Conservation (phyloP, 768 basidiomycete genomes). For the Pleurotus eryngii region DNA sequence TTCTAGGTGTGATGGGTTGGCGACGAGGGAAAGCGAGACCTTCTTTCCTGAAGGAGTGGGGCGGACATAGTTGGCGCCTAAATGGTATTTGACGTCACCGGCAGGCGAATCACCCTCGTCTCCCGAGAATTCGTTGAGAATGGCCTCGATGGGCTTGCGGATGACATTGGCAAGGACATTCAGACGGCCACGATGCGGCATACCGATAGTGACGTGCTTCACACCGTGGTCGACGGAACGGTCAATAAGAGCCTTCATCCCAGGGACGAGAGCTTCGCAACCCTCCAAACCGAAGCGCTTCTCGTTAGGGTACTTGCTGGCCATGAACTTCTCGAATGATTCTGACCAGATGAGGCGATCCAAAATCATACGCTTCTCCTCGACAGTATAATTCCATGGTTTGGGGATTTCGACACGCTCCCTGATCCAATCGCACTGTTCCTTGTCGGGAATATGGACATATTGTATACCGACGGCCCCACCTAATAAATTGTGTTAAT, state of each 20-base stretch:
- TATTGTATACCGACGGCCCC: slow-evolving; percentile 89
- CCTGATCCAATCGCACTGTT: slow-evolving; percentile 99
- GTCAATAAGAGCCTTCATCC: slow-evolving; percentile 99
- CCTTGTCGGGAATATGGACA: slow-evolving; percentile 95
- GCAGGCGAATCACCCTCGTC: slow-evolving; percentile 70
- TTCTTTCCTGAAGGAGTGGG: slow-evolving; percentile 98
- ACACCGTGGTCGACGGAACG: slow-evolving; percentile 95
- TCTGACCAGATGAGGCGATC: slow-evolving; percentile 99
- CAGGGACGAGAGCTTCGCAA: slow-evolving; percentile 94
- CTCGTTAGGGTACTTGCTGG: slow-evolving; percentile 98
- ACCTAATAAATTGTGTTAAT: slow-evolving; percentile 40
- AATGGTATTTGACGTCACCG: slow-evolving; percentile 98
- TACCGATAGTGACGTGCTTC: slow-evolving; percentile 95
- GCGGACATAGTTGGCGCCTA: slow-evolving; percentile 97
- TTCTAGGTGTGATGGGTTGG: slow-evolving; percentile 98
- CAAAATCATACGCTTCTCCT: slow-evolving; percentile 98
- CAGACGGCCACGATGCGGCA: slow-evolving; percentile 98
- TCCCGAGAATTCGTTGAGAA: slow-evolving; percentile 94
- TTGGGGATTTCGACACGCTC: slow-evolving; percentile 93
- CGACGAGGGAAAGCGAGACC: slow-evolving; percentile 94
- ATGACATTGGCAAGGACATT: slow-evolving; percentile 99
- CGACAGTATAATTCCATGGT: slow-evolving; percentile 96
- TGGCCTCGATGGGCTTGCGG: slow-evolving; percentile 96
- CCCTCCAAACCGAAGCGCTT: slow-evolving; percentile 99
- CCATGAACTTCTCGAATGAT: slow-evolving; percentile 97